Base-by-base conservation (phyloP, 2,329 filamentous ascomycete species). In the Monilinia fructicola region DNA sequence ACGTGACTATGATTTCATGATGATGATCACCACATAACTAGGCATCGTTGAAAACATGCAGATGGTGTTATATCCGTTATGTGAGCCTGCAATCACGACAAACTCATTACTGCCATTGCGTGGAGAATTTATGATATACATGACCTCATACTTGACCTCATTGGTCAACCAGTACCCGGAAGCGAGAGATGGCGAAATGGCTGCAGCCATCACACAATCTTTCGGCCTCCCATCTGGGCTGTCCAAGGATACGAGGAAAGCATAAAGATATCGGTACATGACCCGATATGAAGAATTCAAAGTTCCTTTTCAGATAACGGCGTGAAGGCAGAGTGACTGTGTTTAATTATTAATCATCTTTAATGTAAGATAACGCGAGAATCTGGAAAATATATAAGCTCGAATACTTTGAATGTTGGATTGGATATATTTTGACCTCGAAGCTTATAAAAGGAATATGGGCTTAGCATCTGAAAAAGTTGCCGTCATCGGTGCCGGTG, bases 401-500 rank as follows among this genome's bases (percentile, higher is more conserved):
- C 18, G 1, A 12, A 53, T 38, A 28, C 21, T 28, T 40, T 53
- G 59, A 40, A 62, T 62, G 59, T 62, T 38, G 59, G n/a, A 62
- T 52, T 62, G 44, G 46, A 53, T 62, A 40, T 14, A 62, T 9
- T 60, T 60, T 21, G 56, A 60, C 42, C 21, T 46, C 21, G 56
- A 60, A 60, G 56, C 42, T 35, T 60, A 60, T 10, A 60, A 35
- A 48, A 26, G 28, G 28, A 60, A 60, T 44, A 59, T 59, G 55
- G 55, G 55, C 1, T 31, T 59, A 9, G n/a, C 9, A 21, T 35
- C 18, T 31, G 40, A 46, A 38, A 64, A 10, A 56, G 79, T 82
- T 3, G 82, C 80, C 12, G 77, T 84, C 1, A 80, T 84, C 54
- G 82, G 82, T 31, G 82, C 82, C n/a, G 82, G 82, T 4, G 80